Evolutionary conservation across 176 grass and related monocot species (phyloP).

Genomic region (Tuctoria greenei): DNA sequence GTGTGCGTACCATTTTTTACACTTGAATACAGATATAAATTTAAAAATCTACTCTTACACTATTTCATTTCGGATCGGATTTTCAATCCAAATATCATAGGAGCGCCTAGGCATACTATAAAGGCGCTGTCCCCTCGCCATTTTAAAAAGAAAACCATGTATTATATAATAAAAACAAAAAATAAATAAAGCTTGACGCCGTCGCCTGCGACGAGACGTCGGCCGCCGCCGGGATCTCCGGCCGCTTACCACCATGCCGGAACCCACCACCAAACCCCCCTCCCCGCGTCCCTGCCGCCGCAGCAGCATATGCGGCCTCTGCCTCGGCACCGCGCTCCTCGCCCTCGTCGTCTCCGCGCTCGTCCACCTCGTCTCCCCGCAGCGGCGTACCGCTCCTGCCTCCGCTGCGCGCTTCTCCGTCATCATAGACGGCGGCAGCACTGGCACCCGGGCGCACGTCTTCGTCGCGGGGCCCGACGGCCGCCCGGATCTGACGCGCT

Average conservation of each 20-base stretch:
- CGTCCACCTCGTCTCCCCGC: constrained; percentile 28
- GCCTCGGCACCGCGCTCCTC: constrained; percentile 46
- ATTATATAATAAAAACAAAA: constrained; percentile 13
- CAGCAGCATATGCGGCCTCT: constrained; percentile 43
- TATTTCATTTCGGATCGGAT: too few species aligned
- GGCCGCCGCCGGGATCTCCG: constrained; percentile 5
- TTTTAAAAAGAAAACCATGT: constrained; percentile 21
- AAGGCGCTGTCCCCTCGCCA: constrained; percentile 8
- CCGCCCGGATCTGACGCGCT: constrained; percentile 69
- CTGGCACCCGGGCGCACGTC: constrained; percentile 76
- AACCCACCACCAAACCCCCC: constrained; percentile 39
- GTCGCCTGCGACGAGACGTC: constrained; percentile 46
- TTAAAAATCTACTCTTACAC: too few species aligned
- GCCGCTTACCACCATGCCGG: constrained; percentile 37
- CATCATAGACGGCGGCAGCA: constrained; percentile 79
- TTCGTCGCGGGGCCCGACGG: constrained; percentile 50
- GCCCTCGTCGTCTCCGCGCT: constrained; percentile 40
- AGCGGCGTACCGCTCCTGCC: not conserved
- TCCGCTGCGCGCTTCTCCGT: constrained; percentile 46
- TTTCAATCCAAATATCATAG: too few species aligned
- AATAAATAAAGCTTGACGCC: constrained; percentile 33
- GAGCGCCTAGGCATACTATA: constrained; percentile 28
- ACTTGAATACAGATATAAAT: too few species aligned
- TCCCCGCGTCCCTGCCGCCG: constrained; percentile 31
- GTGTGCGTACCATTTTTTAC: too few species aligned